phyloP scores from a whole-genome alignment of 2,329 filamentous ascomycete genomes.

The Elsinoe ampelina region DNA sequence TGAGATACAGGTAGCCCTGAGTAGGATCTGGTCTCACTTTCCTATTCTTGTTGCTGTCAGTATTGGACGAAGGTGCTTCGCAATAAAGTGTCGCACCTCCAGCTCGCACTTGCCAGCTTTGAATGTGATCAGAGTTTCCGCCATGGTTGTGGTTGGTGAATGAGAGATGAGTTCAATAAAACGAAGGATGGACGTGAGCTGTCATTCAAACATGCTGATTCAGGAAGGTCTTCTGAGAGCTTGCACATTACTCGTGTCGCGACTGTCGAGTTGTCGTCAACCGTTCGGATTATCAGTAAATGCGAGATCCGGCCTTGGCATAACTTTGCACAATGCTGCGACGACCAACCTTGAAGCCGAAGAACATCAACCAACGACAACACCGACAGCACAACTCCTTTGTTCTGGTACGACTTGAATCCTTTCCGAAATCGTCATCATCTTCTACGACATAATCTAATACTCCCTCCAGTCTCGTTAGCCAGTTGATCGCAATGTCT shows the following conservation, averaged over 20 bases:
- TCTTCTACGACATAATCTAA: neutral
- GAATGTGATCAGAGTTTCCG: conserved; percentile 82
- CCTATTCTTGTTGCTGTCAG: conserved; percentile 35
- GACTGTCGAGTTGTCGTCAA: neutral
- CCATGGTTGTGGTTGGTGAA: conserved; percentile 48
- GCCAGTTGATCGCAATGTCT: conserved; percentile 12
- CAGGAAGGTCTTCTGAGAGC: neutral
- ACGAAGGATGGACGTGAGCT: neutral
- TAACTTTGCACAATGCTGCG: conserved; percentile 1
- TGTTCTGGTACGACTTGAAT: neutral
- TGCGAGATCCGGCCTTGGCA: neutral
- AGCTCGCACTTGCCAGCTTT: conserved; percentile 86
- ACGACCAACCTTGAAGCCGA: conserved; percentile 4
- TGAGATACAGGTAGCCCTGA: conserved; percentile 85
- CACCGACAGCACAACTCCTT: conserved; percentile 1
- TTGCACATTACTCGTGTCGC: neutral
- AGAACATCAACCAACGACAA: conserved; percentile 8
- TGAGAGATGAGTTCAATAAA: neutral
- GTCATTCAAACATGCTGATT: neutral
- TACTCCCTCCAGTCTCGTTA: conserved; percentile 4
- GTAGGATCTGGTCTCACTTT: conserved; percentile 65
- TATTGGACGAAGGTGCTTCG: conserved; percentile 29
- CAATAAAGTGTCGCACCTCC: conserved; percentile 52
- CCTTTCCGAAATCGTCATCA: neutral
- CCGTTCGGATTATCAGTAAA: neutral